Evolutionary conservation across 257 asterid genomes (phyloP).

Genomic region (Rubia yunnanensis): DNA sequence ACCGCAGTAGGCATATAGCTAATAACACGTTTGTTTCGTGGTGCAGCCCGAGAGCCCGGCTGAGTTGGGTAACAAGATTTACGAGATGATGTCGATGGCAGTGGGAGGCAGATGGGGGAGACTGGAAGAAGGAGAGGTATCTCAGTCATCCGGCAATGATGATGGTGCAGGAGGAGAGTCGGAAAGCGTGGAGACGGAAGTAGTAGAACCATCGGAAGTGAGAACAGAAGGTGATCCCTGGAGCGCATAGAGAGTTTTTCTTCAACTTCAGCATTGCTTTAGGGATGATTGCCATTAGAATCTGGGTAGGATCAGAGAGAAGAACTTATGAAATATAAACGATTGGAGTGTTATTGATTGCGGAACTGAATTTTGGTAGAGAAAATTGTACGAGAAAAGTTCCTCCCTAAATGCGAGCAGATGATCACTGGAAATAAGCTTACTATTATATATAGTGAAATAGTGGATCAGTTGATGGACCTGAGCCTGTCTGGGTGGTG

Average conservation of each 20-base stretch:
- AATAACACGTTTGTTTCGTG: neutral
- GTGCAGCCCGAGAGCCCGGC: conserved; percentile 98
- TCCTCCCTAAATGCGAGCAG: no score
- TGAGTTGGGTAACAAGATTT: conserved; percentile 89
- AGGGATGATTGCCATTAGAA: neutral
- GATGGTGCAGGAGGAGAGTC: conserved; percentile 16
- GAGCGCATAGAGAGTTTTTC: conserved; percentile 27
- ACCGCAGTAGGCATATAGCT: neutral
- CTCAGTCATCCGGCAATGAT: conserved; percentile 6
- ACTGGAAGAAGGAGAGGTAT: conserved; percentile 39
- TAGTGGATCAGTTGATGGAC: no score
- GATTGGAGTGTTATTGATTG: neutral
- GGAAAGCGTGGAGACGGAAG: conserved; percentile 37
- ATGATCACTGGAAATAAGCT: no score
- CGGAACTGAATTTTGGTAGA: neutral
- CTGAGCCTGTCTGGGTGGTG: no score
- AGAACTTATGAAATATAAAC: neutral
- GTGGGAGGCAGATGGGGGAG: conserved; percentile 99
- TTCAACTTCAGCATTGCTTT: neutral
- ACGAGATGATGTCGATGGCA: conserved; percentile 99
- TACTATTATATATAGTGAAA: no score
- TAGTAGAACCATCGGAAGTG: conserved; percentile 84
- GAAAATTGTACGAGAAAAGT: neutral
- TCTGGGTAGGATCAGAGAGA: neutral
- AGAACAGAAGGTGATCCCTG: conserved; percentile 86